Conservation (phyloP, 2,329 filamentous ascomycete species). For the Mollisia scopiformis region DNA sequence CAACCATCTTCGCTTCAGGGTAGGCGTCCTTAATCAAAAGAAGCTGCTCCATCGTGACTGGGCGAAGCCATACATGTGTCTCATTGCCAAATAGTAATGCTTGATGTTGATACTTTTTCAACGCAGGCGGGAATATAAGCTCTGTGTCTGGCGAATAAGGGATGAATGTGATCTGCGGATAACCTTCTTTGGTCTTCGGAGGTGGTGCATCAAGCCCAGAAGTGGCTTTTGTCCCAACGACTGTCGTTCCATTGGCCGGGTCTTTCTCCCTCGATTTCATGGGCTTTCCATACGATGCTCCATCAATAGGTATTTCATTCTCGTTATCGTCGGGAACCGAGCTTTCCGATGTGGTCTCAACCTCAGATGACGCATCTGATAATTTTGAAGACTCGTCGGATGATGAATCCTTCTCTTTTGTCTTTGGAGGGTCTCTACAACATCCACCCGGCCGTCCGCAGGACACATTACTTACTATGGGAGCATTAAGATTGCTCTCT, state of each 20-base stretch:
- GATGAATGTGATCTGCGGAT: constrained; percentile 60
- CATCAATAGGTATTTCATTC: constrained; percentile 10
- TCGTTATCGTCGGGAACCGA: constrained; percentile 12
- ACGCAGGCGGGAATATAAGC: constrained; percentile 84
- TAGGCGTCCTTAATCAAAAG: constrained; percentile 85
- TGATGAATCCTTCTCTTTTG: constrained; percentile 28
- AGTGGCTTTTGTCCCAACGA: constrained; percentile 20
- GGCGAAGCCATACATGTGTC: constrained; percentile 87
- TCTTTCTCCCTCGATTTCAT: constrained; percentile 24
- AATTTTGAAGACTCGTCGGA: constrained; percentile 12
- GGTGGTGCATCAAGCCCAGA: constrained; percentile 18
- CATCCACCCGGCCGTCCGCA: constrained; percentile 53
- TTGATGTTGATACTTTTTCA: constrained; percentile 78
- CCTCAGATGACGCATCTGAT: constrained; percentile 19
- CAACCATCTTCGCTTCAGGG: constrained; percentile 87
- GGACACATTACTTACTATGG: constrained; percentile 17
- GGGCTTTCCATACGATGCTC: constrained; percentile 25
- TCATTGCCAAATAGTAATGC: constrained; percentile 92
- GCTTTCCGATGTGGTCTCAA: constrained; percentile 7
- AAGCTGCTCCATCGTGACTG: constrained; percentile 80
- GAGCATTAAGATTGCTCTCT: constrained; percentile 15
- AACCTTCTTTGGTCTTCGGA: constrained; percentile 13
- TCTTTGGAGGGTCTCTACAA: constrained; percentile 68
- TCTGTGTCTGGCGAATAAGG: constrained; percentile 89
- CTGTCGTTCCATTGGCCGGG: neutral